phyloP scores from a whole-genome alignment of 1,284 basidiomycete genomes.

The Ustilago loliicola region DNA sequence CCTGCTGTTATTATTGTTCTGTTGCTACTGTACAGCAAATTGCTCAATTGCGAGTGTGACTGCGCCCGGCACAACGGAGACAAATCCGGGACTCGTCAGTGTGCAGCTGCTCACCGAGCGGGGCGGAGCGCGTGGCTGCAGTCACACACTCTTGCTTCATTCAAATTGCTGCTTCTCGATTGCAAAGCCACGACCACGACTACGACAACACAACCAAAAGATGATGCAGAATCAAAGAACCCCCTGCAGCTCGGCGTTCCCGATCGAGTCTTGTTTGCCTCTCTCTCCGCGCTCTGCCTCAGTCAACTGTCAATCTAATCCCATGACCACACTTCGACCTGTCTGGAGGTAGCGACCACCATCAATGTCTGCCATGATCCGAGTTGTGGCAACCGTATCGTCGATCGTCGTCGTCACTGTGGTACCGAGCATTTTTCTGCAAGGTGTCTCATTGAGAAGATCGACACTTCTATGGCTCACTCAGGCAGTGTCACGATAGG shows the following conservation, averaged over 20 bases:
- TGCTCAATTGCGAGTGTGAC: not conserved
- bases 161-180: not conserved
- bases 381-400: not conserved
- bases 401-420: not conserved
- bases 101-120: slow-evolving; percentile 3
- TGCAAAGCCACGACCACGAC: not conserved
- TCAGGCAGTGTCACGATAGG: not conserved
- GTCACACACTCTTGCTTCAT: no score
- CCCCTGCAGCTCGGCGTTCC: slow-evolving; percentile 7
- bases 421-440: not conserved
- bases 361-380: not conserved
- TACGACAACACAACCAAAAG: no score
- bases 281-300: not conserved
- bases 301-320: not conserved
- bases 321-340: not conserved
- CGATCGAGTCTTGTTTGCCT: not conserved
- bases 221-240: not conserved
- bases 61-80: not conserved
- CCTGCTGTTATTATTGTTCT: not conserved
- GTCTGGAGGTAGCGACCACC: no score
- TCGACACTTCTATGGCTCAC: not conserved
- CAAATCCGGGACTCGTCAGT: slow-evolving; percentile 7
- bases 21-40: not conserved
- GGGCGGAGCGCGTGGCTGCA: not conserved
- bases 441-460: not conserved